These are phyloP conservation scores for Zalaria sp. DNA, from an alignment of 2,329 filamentous ascomycete genomes.

Conservation along the genomic window DNA sequence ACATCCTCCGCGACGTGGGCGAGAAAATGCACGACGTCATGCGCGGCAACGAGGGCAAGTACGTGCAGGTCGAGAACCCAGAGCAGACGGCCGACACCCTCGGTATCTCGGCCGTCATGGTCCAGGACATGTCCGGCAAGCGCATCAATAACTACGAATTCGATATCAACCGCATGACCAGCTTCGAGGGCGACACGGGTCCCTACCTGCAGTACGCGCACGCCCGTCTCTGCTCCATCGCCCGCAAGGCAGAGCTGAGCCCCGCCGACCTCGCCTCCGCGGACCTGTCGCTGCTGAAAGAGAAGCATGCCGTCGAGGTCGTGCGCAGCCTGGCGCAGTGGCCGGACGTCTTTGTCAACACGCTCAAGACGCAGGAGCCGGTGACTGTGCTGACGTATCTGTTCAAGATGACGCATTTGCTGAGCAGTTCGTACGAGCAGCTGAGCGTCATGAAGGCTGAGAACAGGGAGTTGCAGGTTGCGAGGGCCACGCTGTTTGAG, in stretches of 20 bases:
- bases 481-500: constrained; percentile 66
- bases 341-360: constrained; percentile 74
- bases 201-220: constrained; percentile 77
- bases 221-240: constrained; percentile 49
- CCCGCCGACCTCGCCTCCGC: constrained; percentile 42
- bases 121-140: constrained; percentile 96
- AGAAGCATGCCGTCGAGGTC: constrained; percentile 59
- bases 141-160: constrained; percentile 61
- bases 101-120: constrained; percentile 91
- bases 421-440: constrained; percentile 65
- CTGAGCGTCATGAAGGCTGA: constrained; percentile 72
- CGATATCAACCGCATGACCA: constrained; percentile 69
- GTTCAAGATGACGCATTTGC: constrained; percentile 72
- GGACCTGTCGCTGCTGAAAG: constrained; percentile 53
- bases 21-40: constrained; percentile 98
- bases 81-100: constrained; percentile 70
- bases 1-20: constrained; percentile 45
- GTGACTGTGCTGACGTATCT: constrained; percentile 56
- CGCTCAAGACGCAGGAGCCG: constrained; percentile 69
- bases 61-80: constrained; percentile 75
- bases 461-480: constrained; percentile 47
- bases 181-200: constrained; percentile 74
- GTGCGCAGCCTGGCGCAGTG: constrained; percentile 67
- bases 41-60: constrained; percentile 81
- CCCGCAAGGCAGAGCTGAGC: constrained; percentile 41